Base-by-base conservation (phyloP, 2,329 filamentous ascomycete genomes). In the Zymoseptoria crescenta region DNA sequence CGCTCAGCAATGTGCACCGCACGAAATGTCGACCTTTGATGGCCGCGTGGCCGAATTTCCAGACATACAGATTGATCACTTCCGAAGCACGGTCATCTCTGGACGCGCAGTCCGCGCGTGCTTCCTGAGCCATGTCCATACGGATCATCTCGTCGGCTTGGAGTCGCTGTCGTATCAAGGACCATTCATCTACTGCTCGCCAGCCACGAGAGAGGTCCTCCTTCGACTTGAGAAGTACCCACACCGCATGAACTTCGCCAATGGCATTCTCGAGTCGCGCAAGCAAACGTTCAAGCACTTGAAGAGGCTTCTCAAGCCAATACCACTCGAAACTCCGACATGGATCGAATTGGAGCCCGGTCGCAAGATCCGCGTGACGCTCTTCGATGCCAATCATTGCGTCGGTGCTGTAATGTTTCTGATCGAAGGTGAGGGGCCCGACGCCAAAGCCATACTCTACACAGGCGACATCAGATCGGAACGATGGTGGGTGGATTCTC, bases 321-420 rank as follows among this genome's bases (percentile, higher is more conserved):
- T 97, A 30, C 92, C 92, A 0, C 75, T 96, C 8, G 87, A 94
- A 54, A 91, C 90, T 0, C 89, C 91, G 0, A 92, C 87, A 0
- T 74, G 77, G 3, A 83, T 97, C 52, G 89, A 96, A 68, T 79
- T 96, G 2, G 80, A 79, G 1, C 89, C 87, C 0, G 83, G 83
- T 1, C 81, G 82, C 52, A 76, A 75, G n/a, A 84, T 96, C 24
- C 84, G 86, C 52, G 89, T 96, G 19, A 96, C 91, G 0, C 78
- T 96, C 0, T 83, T 96, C 55, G 88, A 96, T 75, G 91, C 93
- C 1, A 96, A 97, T 67, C 93, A 96, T 70, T 97, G 93, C 67
- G 82, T 87, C 0, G 92, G 93, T 0, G 86, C 91, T 19, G 90
- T 94, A 19, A 96, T 96, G 91, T 96, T 96, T 69, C 77, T 96